Evolutionary conservation across 2,329 filamentous ascomycete species (phyloP), one percentile per base, ranked within the genome.

Genomic region (Elsinoe necatrix): DNA sequence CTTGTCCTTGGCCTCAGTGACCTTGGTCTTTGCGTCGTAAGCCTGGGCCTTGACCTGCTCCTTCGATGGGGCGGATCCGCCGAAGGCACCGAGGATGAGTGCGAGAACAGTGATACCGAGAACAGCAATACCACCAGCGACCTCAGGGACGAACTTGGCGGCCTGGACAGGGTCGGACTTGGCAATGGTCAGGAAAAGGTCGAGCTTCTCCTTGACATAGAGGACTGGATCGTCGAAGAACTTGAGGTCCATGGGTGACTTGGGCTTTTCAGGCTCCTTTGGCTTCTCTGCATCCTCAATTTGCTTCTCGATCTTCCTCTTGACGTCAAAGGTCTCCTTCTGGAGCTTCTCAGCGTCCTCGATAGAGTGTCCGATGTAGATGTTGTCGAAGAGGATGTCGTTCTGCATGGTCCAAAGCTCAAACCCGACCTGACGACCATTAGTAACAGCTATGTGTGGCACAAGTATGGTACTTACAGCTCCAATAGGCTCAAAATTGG

Each of bases 391-490:
- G 68, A 96, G 86, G 66, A 98, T 97, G 71, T 96, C 87, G 73
- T 85, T 95, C 77, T 96, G 92, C 93, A 98, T 98, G 68, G 93
- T 97, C 93, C 93, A 98, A 77, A 98, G 92, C 76, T 98, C 93
- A 69, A 97, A 97, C 67, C 93, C 93, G 76, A 97, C 91, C 87
- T 90, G 68, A 18, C 48, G 11, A 21, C 29, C 14, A 45, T 65
- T 52, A 65, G 62, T 56, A 16, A 31, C 16, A 14, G 29, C 21
- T 21, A 48, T 2, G n/a, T 4, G 37, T 23, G 41, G 6, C 29
- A 16, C 11, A 16, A 23, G 48, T 8, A 29, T 1, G 23, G 27
- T 12, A 87, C 86, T 85, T 80, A 91, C 87, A 78, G 89, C 92
- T 69, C 93, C 93, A 73, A 98, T 97, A 64, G 93, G 91, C 81